Conservation (phyloP, 2,329 filamentous ascomycete genomes). For the Trichoderma oligosporum region DNA sequence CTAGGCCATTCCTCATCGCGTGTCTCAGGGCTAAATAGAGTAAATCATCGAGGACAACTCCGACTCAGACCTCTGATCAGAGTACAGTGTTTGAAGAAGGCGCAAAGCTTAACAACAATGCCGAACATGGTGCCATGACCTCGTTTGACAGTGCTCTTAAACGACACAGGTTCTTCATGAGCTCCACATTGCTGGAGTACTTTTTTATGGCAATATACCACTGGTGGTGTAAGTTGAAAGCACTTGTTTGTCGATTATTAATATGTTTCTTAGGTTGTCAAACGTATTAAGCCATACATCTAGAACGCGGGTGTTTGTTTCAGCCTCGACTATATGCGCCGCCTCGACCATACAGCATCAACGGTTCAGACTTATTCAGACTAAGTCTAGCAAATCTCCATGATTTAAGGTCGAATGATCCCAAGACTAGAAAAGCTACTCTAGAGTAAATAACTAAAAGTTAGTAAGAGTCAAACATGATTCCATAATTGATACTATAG, state of each 20-base stretch:
- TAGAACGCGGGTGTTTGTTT: neutral
- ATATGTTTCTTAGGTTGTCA: too few species aligned
- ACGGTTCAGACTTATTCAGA: neutral
- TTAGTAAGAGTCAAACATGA: too few species aligned
- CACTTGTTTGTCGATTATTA: fast-evolving
- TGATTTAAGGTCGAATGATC: too few species aligned
- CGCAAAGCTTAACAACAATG: neutral
- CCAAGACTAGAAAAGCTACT: too few species aligned
- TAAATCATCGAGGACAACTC: neutral
- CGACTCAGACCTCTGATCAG: neutral
- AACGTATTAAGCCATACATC: neutral
- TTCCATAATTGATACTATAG: too few species aligned
- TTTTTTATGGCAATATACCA: neutral
- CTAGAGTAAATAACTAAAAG: too few species aligned
- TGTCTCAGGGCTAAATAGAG: neutral
- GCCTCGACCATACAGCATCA: neutral
- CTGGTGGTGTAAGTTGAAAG: neutral
- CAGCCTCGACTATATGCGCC: neutral
- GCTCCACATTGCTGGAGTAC: neutral
- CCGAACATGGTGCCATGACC: neutral
- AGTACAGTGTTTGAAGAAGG: neutral
- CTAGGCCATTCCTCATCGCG: neutral
- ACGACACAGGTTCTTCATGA: neutral
- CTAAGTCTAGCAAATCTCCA: neutral
- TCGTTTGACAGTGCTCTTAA: neutral